Conservation (phyloP, 2,329 filamentous ascomycete species). For the Sporothrix schenckii region DNA sequence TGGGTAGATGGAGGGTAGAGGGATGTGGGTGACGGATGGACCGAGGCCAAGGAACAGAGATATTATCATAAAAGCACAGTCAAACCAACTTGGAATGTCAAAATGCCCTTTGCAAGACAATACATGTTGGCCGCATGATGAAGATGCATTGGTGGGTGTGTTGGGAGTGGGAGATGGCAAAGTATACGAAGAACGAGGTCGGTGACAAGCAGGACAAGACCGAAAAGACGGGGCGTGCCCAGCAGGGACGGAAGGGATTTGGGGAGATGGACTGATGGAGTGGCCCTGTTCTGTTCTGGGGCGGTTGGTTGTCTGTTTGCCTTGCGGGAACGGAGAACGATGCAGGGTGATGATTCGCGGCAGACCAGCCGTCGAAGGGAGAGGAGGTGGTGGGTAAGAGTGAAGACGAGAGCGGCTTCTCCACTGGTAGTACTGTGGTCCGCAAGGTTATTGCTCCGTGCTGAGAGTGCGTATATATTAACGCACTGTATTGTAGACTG, state of each 20-base stretch:
- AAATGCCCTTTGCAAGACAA: neutral
- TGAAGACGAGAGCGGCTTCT: conserved; percentile 4
- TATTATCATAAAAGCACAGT: neutral
- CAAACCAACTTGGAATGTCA: neutral
- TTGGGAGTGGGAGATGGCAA: conserved; percentile 24
- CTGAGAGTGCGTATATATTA: neutral
- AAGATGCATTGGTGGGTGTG: conserved; percentile 1
- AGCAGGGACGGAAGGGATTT: conserved; percentile 23
- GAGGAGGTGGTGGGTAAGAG: conserved; percentile 4
- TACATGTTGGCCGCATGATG: neutral
- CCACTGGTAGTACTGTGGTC: neutral
- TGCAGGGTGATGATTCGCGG: conserved; percentile 25
- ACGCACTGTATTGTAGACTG: conserved; percentile 16
- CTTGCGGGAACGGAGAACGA: conserved; percentile 22
- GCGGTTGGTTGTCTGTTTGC: conserved; percentile 16
- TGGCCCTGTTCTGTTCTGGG: neutral
- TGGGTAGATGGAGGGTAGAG: neutral
- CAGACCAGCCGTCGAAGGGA: conserved; percentile 13
- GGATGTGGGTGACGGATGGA: neutral
- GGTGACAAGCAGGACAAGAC: neutral
- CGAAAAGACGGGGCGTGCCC: conserved; percentile 3
- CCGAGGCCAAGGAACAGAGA: neutral
- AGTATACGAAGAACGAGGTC: conserved; percentile 13
- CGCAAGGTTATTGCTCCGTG: conserved; percentile 19
- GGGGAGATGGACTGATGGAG: conserved; percentile 23